phyloP scores from a whole-genome alignment of 2,329 filamentous ascomycete genomes.

The Stenocarpella maydis region DNA sequence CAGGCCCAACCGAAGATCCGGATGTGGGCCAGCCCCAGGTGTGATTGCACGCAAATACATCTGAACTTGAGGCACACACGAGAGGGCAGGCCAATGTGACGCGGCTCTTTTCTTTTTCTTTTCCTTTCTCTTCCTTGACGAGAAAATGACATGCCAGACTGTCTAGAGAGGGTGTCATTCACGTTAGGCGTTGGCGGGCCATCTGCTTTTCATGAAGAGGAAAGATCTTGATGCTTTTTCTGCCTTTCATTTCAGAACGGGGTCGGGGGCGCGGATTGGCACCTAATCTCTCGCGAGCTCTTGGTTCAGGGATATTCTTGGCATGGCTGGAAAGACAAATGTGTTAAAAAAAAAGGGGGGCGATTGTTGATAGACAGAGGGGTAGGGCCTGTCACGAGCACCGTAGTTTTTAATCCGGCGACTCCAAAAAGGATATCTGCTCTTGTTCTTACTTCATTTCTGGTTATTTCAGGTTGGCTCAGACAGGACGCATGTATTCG shows the following conservation, averaged over 20 bases:
- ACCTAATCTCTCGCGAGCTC: conserved; percentile 11
- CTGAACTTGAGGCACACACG: conserved; percentile 30
- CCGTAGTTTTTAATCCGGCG: conserved; percentile 29
- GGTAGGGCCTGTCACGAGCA: conserved; percentile 29
- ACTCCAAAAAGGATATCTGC: conserved; percentile 24
- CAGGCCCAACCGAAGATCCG: not conserved
- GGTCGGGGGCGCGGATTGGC: not conserved
- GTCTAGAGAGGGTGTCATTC: conserved; percentile 30
- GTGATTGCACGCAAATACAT: conserved; percentile 23
- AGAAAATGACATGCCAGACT: conserved; percentile 35
- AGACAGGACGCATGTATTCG: conserved; percentile 43
- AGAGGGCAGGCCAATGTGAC: conserved; percentile 28
- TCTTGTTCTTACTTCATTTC: conserved; percentile 30
- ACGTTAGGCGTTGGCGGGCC: conserved; percentile 34
- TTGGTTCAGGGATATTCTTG: conserved; percentile 26
- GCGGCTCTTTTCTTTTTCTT: conserved; percentile 24
- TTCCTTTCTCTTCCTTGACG: too few species aligned
- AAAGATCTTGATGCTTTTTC: conserved; percentile 33
- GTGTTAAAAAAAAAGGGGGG: conserved; percentile 28
- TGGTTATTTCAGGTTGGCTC: conserved; percentile 37
- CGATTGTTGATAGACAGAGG: conserved; percentile 34
- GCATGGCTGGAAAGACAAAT: conserved; percentile 36
- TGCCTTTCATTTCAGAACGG: conserved; percentile 22
- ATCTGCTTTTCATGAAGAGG: conserved; percentile 34
- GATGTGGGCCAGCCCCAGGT: conserved; percentile 27